Percentiles rank a stretch among this genome's conserved stretches.
These are phyloP conservation scores for Lanmaoa rubissima DNA, from an alignment of 768 basidiomycete genomes.

Conservation along the genomic window DNA sequence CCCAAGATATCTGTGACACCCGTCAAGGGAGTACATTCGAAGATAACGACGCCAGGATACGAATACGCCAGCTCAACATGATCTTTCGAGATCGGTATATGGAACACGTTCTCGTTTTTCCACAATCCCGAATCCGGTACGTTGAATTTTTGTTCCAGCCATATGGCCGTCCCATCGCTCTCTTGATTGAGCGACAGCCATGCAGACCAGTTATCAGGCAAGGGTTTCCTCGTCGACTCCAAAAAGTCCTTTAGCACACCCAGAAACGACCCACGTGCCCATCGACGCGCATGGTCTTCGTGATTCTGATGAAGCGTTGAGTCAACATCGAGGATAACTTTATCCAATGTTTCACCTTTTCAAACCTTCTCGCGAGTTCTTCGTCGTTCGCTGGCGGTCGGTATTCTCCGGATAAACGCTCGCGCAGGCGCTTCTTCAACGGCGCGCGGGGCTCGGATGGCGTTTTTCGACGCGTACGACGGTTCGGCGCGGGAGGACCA, in stretches of 20 bases:
- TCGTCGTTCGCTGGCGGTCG: constrained; percentile 58
- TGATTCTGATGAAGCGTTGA: constrained; percentile 52
- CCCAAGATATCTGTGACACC: constrained; percentile 64
- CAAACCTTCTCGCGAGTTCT: constrained; percentile 60
- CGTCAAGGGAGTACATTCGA: constrained; percentile 69
- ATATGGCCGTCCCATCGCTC: constrained; percentile 74
- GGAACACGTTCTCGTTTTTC: constrained; percentile 57
- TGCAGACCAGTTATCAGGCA: constrained; percentile 50
- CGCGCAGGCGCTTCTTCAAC: constrained; percentile 32
- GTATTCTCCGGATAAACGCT: constrained; percentile 43
- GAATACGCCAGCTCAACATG: constrained; percentile 15
- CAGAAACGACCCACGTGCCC: constrained; percentile 74
- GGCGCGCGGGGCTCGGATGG: constrained; percentile 23
- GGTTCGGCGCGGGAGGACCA: constrained; percentile 14
- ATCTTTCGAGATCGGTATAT: constrained; percentile 44
- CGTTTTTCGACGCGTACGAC: constrained; percentile 18
- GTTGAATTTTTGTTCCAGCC: constrained; percentile 76
- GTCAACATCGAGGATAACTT: background rate
- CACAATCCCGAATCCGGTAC: constrained; percentile 63
- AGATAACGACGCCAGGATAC: constrained; percentile 69
- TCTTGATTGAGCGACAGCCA: constrained; percentile 79
- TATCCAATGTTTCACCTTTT: constrained; percentile 49
- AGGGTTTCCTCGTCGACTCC: constrained; percentile 31
- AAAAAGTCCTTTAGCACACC: constrained; percentile 34
- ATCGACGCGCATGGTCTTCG: constrained; percentile 66